Evolutionary conservation across 2,329 filamentous ascomycete species (phyloP), one percentile per base, ranked within the genome.

Genomic region (Zasmidium cellare): DNA sequence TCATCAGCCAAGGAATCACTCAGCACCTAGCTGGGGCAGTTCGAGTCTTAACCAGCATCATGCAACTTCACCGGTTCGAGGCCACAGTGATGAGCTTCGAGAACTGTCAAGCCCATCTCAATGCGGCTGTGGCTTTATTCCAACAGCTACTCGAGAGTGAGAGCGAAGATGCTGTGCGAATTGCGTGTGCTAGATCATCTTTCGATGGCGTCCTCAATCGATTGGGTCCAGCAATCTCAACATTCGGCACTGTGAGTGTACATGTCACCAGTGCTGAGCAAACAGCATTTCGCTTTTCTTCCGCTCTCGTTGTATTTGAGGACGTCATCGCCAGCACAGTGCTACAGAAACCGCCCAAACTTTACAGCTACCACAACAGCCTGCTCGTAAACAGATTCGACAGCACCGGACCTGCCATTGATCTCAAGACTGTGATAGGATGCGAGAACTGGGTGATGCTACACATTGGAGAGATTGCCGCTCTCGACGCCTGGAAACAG

Each of bases 41-140:
- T 14, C 9, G 46, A 28, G 22, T 49, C 16, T 49, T 49, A 6
- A 28, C 46, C 3, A 49, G 46, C 22, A 49, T 49, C 23, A 24
- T 49, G 46, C 46, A 25, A 49, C 22, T 49, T 2, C 46, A 49
- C 20, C 46, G 46, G 3, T 49, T 49, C 23, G 46, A 49, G 23
- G 16, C 22, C 25, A 9, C 46, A 6, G 5, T 49, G 6, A 25
- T 18, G 16, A 49, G 12, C 14, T 49, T 49, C 22, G 18, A n/a
- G 3, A 49, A 28, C 5, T 49, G 46, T 14, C 46, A 49, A n/a
- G 25, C 46, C 9, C 46, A 49, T 49, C 46, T 49, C 3, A 28
- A 25, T 20, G 46, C 46, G 24, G 46, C 46, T 23, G 22, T 49
- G 22, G 46, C 23, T n/a, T 14, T 49, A 5, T 49, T 49, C 16